phyloP scores from a whole-genome alignment of 1,139 yeast genomes.

The Yamadazyma diddensiae region DNA sequence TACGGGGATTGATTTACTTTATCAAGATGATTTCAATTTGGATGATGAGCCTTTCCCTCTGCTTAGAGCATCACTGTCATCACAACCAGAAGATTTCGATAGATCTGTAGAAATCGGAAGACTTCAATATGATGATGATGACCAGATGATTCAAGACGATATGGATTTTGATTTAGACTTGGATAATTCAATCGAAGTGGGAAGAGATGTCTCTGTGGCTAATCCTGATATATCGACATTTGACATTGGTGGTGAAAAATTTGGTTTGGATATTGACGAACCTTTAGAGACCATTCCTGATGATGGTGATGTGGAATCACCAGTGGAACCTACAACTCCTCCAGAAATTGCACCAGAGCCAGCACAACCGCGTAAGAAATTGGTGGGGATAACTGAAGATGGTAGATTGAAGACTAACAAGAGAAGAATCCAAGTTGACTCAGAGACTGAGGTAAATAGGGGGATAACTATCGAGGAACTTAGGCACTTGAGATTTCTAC shows the following conservation, averaged over 20 bases:
- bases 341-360: conserved; percentile 10
- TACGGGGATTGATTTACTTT: conserved; percentile 70
- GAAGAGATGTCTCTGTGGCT: conserved; percentile 35
- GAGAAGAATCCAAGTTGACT: conserved; percentile 37
- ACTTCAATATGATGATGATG: conserved; percentile 41
- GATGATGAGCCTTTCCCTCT: conserved; percentile 33
- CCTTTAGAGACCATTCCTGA: conserved; percentile 30
- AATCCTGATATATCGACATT: conserved; percentile 32
- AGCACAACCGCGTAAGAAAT: conserved; percentile 21
- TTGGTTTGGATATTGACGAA: conserved; percentile 22
- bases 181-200: conserved; percentile 44
- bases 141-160: conserved; percentile 38
- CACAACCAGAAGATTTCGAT: conserved; percentile 23
- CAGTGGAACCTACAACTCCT: conserved; percentile 18
- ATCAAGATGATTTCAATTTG: conserved; percentile 61
- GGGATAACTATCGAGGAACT: conserved; percentile 37
- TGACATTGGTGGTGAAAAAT: conserved; percentile 18
- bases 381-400: conserved; percentile 35
- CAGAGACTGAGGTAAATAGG: conserved; percentile 27
- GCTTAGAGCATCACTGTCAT: not conserved
- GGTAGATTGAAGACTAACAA: conserved; percentile 41
- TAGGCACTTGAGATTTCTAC: conserved; percentile 28
- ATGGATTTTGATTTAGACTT: conserved; percentile 51
- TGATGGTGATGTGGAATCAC: conserved; percentile 17
- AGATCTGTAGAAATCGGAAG: conserved; percentile 64